Evolutionary conservation across 2,329 filamentous ascomycete genomes (phyloP).

Genomic region (Pestalotiopsis fici): DNA sequence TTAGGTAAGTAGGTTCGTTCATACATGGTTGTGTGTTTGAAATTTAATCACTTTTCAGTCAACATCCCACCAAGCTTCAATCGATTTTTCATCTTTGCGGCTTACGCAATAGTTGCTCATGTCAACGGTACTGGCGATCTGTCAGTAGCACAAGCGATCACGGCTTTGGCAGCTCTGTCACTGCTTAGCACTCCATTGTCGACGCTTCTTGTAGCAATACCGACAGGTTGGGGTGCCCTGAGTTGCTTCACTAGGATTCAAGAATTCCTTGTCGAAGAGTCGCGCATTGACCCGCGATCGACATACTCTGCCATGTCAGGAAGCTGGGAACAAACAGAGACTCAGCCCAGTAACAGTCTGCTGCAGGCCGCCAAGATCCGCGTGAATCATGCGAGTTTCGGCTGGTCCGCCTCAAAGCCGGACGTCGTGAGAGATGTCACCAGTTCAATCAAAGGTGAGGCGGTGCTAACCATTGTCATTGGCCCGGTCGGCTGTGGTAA

Average conservation of each 20-base stretch:
- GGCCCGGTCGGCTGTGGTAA: conserved; percentile 14
- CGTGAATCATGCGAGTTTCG: not conserved
- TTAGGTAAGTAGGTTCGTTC: conserved; percentile 9
- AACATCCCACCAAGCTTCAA: conserved; percentile 17
- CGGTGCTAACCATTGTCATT: conserved; percentile 9
- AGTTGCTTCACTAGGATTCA: conserved; percentile 28
- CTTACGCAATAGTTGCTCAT: conserved; percentile 23
- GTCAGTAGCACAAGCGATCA: conserved; percentile 20
- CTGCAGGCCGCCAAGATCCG: not conserved
- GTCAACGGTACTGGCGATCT: conserved; percentile 16
- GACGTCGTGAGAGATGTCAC: not conserved
- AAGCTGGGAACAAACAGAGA: not conserved
- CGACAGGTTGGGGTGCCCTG: conserved; percentile 21
- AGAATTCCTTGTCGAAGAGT: conserved; percentile 12
- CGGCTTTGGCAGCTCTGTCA: conserved; percentile 25
- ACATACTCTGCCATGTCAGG: not conserved
- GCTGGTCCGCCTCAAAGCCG: conserved; percentile 1
- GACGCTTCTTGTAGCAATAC: conserved; percentile 22
- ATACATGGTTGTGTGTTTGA: not conserved
- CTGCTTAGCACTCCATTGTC: conserved; percentile 23
- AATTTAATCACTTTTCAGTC: not conserved
- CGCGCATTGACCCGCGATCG: not conserved
- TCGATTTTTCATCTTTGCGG: conserved; percentile 24
- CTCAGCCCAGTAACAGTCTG: not conserved
- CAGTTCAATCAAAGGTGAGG: not conserved